Evolutionary conservation across 2,329 filamentous ascomycete genomes (phyloP), one percentile per base, ranked within the genome.

Genomic region (Hypoxylon sp.): DNA sequence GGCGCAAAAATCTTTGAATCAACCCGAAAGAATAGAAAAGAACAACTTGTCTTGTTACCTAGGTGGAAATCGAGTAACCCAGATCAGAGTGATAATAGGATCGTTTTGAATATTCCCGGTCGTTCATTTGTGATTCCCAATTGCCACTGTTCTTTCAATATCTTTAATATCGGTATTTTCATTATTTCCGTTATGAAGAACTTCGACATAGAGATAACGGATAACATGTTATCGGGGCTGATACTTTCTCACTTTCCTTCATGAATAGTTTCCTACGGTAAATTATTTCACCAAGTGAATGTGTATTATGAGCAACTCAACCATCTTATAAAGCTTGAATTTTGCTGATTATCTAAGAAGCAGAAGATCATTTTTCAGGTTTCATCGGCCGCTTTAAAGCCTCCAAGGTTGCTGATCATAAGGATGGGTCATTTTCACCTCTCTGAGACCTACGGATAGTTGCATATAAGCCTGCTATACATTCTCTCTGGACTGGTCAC

Each of bases 391-490:
- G 6, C 7, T 25, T 28, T 10, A 14, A 25, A 52, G 14, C 17
- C 11, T 21, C 23, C 4, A 45, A 50, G 28, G 19, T 52, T 13
- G 21, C 19, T 58, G 7, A 60, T 13, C 6, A 38, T 30, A 14
- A 17, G 7, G 50, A 49, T 32, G 32, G n/a, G 9, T 7, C 28
- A 43, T 25, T 51, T 46, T 48, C 14, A 25, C 36, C n/a, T 23
- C 23, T 21, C 5, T 34, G 25, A 58, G 34, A 63, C 25, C 28
- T 49, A 57, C 48, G 65, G 58, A 68, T 75, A 73, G 58, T 64
- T 75, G 72, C 71, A 70, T 73, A 59, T 43, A 60, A 23, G 21
- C 38, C 11, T 56, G 17, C 19, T 23, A 62, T 50, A 36, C 52
- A 46, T 25, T 36, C 19, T n/a, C 25, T 34, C 1, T 25, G 13